Conservation (phyloP, 2,329 filamentous ascomycete genomes). For the Chaetothyriales sp. region DNA sequence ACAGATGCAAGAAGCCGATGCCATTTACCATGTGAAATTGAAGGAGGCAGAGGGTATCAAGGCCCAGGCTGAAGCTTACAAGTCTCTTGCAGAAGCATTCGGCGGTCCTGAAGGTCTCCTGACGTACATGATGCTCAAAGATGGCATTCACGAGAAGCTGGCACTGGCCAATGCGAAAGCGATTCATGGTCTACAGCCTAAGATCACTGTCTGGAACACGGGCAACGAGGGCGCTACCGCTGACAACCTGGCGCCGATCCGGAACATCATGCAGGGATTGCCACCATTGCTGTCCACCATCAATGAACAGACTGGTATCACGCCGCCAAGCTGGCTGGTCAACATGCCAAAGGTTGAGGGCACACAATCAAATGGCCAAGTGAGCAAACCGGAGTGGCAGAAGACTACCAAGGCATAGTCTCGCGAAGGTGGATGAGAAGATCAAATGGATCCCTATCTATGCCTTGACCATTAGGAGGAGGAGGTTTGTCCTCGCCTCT, state of each 20-base stretch:
- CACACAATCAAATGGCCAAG: neutral
- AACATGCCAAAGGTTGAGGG: slow-evolving; percentile 28
- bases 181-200: slow-evolving; percentile 64
- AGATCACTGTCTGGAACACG: slow-evolving; percentile 86
- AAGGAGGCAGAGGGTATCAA: slow-evolving; percentile 63
- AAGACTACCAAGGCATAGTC: no score
- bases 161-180: slow-evolving; percentile 66
- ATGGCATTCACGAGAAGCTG: slow-evolving; percentile 62
- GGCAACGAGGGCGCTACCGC: slow-evolving; percentile 31
- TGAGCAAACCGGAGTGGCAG: no score
- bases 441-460: no score
- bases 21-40: slow-evolving; percentile 46
- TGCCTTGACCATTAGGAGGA: no score
- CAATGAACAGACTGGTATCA: slow-evolving; percentile 76
- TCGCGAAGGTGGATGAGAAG: no score
- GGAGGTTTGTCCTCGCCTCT: no score
- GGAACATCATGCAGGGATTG: slow-evolving; percentile 72
- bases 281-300: slow-evolving; percentile 75
- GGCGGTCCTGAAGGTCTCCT: slow-evolving; percentile 66
- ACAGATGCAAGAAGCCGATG: slow-evolving; percentile 44
- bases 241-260: slow-evolving; percentile 51
- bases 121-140: slow-evolving; percentile 79
- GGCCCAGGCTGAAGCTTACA: slow-evolving; percentile 71
- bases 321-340: slow-evolving; percentile 59
- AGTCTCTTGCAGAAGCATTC: slow-evolving; percentile 55